phyloP scores from a whole-genome alignment of 768 basidiomycete genomes.

The Ramaria sp. region DNA sequence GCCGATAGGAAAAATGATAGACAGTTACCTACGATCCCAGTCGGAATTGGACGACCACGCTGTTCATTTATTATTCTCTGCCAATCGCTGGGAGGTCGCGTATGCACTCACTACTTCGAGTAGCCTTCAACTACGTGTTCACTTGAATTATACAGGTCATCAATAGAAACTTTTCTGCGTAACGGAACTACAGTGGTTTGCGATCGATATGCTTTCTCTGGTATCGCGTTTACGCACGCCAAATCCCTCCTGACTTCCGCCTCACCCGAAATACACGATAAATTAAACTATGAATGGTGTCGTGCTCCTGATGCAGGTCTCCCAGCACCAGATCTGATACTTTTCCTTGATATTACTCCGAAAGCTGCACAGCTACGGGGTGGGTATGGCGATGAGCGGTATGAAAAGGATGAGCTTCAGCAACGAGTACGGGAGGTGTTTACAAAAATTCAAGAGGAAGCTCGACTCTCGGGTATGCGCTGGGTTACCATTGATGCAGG shows the following conservation, averaged over 20 bases:
- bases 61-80: conserved; percentile 90
- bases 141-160: conserved; percentile 29
- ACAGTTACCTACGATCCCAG: conserved; percentile 76
- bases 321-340: conserved; percentile 77
- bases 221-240: conserved; percentile 66
- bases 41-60: conserved; percentile 85
- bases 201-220: conserved; percentile 95
- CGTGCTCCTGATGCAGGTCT: conserved; percentile 76
- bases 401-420: conserved; percentile 76
- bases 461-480: conserved; percentile 19
- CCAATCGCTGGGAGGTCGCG: conserved; percentile 95
- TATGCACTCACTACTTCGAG: conserved; percentile 23
- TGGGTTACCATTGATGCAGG: conserved; percentile 59
- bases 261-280: conserved; percentile 24
- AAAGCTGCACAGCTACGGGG: conserved; percentile 56
- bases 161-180: conserved; percentile 47
- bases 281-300: conserved; percentile 75
- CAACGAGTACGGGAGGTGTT: conserved; percentile 51
- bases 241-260: conserved; percentile 32
- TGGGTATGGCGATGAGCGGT: conserved; percentile 80
- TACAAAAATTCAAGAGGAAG: conserved; percentile 42
- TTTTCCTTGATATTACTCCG: conserved; percentile 79
- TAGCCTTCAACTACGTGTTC: not conserved
- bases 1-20: conserved; percentile 84
- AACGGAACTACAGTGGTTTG: conserved; percentile 69